Base-by-base conservation (phyloP, 2,329 filamentous ascomycete genomes). In the Diaporthe velutina region DNA sequence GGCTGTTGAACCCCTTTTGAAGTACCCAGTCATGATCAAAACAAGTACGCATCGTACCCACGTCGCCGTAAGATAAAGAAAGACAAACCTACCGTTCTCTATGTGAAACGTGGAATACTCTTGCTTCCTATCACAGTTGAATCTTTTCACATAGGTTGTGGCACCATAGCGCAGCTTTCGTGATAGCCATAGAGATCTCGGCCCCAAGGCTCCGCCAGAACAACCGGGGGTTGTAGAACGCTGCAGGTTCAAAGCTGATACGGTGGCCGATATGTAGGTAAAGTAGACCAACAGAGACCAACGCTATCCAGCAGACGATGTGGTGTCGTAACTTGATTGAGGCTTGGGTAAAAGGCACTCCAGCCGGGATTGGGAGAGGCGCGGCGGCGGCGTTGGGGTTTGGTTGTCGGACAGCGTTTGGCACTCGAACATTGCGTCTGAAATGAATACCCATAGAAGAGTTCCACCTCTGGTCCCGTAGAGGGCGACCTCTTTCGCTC, bases 261-360 rank as follows among this genome's bases (percentile, higher is more conserved):
- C 64, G 45, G 30, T 67, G 64, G 7, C 64, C 64, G 19, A 52
- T 28, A 6, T 52, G 64, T 12, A 67, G 13, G 28, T 67, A 67
- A 7, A 67, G 15, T 0, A 67, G 45, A 4, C 25, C 17, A n/a
- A 38, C 13, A 6, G 15, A 35, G n/a, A 67, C 30, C 9, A 67
- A 19, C 2, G 8, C 7, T 1, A 17, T 2, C 42, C 42, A 67
- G 28, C 5, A 50, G 13, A 52, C 38, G 6, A 67, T 25, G 19
- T 38, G 61, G 2, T 67, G 61, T 6, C 22, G 61, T 6, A 67
- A 50, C 1, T 19, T 67, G 61, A 52, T 25, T 17, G 48, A 17
- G 13, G 42, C 28, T 25, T 13, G 42, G 30, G 10, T 3, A 5
- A 4, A 8, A 17, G 61, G 22, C 12, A 19, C 5, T 19, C 30